These are phyloP conservation scores for Podospora pseudoanserina DNA, from an alignment of 495 filamentous ascomycete species.

Conservation along the genomic window DNA sequence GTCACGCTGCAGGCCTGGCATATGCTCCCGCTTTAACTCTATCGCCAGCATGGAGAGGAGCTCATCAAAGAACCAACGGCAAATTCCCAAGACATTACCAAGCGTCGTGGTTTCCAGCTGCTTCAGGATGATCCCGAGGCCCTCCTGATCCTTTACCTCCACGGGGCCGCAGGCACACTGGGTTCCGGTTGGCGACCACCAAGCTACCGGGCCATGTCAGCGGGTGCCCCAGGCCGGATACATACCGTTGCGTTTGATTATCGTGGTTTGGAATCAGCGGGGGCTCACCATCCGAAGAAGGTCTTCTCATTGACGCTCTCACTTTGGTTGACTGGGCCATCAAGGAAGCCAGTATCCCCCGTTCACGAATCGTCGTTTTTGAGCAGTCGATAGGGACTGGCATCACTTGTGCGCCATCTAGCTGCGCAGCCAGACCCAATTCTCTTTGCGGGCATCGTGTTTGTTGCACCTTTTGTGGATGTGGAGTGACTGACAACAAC, in stretches of 20 bases:
- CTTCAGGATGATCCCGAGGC: constrained; percentile 57
- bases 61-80: constrained; percentile 47
- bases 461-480: constrained; percentile 74
- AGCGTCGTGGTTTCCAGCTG: constrained; percentile 51
- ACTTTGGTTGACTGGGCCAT: constrained; percentile 67
- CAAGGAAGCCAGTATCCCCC: constrained; percentile 56
- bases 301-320: constrained; percentile 74
- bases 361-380: constrained; percentile 70
- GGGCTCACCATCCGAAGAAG: constrained; percentile 72
- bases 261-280: constrained; percentile 75
- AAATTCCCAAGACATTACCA: constrained; percentile 48
- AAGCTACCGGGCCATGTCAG: constrained; percentile 59
- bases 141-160: constrained; percentile 55
- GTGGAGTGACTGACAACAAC: constrained; percentile 61
- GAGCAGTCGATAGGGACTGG: constrained; percentile 85
- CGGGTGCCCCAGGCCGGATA: constrained; percentile 47
- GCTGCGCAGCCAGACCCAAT: constrained; percentile 24
- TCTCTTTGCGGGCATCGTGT: constrained; percentile 63
- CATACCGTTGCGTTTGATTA: constrained; percentile 75
- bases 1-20: constrained; percentile 66
- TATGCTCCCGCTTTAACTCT: constrained; percentile 59
- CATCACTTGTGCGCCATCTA: constrained; percentile 53
- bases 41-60: constrained; percentile 50
- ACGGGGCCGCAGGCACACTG: constrained; percentile 60
- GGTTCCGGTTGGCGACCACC: constrained; percentile 57